Conservation (phyloP, 805 yeast genomes). For the Alloascoidea africana region DNA sequence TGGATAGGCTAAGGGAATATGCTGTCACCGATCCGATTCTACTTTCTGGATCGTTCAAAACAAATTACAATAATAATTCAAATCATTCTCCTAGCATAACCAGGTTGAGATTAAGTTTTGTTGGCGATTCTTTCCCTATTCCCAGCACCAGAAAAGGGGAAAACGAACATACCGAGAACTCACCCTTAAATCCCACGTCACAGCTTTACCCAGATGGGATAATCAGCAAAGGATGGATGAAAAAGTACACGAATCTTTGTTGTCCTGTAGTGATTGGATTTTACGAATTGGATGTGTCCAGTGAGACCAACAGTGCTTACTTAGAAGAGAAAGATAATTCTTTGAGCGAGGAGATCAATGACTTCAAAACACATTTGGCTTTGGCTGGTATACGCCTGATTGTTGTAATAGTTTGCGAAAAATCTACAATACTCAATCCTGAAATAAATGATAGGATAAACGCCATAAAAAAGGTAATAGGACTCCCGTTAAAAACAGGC, state of each 20-base stretch:
- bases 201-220: conserved; percentile 25
- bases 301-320: conserved; percentile 12
- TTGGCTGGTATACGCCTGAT: conserved; percentile 19
- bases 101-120: conserved; percentile 12
- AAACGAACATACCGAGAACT: conserved; percentile 9
- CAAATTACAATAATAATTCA: conserved; percentile 15
- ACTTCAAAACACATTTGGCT: conserved; percentile 17
- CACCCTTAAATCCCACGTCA: conserved; percentile 30
- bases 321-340: conserved; percentile 15
- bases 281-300: conserved; percentile 22
- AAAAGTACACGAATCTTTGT: conserved; percentile 29
- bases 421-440: conserved; percentile 15
- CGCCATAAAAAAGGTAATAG: conserved; percentile 24
- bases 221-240: conserved; percentile 33
- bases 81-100: conserved; percentile 6
- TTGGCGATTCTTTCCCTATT: conserved; percentile 9
- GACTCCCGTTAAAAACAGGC: conserved; percentile 28
- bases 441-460: conserved; percentile 21
- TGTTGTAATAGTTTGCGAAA: conserved; percentile 20
- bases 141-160: conserved; percentile 9
- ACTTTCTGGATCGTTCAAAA: conserved; percentile 14
- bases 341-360: conserved; percentile 22
- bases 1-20: not conserved
- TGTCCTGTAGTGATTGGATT: conserved; percentile 34
- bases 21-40: conserved; percentile 2